phyloP scores from a whole-genome alignment of 495 filamentous ascomycete species.

The Podospora didyma region DNA sequence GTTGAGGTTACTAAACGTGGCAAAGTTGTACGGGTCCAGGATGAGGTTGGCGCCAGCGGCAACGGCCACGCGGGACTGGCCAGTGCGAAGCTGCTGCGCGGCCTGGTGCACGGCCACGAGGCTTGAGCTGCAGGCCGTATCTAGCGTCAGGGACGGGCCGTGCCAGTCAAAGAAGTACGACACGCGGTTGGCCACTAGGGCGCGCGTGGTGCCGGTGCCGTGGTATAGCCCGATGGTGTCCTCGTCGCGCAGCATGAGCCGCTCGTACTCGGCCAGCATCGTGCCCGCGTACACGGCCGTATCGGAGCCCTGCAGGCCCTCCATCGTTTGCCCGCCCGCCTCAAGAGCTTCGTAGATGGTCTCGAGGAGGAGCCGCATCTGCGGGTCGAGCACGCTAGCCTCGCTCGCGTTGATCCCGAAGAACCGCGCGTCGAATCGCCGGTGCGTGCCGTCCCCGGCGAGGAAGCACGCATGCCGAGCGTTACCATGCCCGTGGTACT shows the following conservation, averaged over 20 bases:
- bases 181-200: constrained; percentile 44
- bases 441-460: constrained; percentile 40
- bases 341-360: constrained; percentile 80
- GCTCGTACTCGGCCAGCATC: constrained; percentile 22
- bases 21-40: constrained; percentile 36
- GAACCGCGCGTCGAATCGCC: constrained; percentile 47
- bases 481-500: constrained; percentile 42
- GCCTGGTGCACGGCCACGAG: constrained; percentile 50
- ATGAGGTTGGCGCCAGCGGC: constrained; percentile 51
- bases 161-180: constrained; percentile 46
- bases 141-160: constrained; percentile 38
- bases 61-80: constrained; percentile 34
- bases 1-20: constrained; percentile 29
- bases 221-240: constrained; percentile 40
- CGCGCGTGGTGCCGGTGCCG: constrained; percentile 19
- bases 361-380: constrained; percentile 69
- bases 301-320: not conserved
- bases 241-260: constrained; percentile 3
- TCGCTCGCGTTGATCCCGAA: constrained; percentile 53
- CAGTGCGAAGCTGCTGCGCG: constrained; percentile 41
- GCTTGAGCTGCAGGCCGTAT: constrained; percentile 54
- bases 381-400: constrained; percentile 63
- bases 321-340: constrained; percentile 48
- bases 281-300: constrained; percentile 35
- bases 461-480: constrained; percentile 24